These are phyloP conservation scores for Beauveria sp. DNA, from an alignment of 2,329 filamentous ascomycete genomes.

Conservation along the genomic window DNA sequence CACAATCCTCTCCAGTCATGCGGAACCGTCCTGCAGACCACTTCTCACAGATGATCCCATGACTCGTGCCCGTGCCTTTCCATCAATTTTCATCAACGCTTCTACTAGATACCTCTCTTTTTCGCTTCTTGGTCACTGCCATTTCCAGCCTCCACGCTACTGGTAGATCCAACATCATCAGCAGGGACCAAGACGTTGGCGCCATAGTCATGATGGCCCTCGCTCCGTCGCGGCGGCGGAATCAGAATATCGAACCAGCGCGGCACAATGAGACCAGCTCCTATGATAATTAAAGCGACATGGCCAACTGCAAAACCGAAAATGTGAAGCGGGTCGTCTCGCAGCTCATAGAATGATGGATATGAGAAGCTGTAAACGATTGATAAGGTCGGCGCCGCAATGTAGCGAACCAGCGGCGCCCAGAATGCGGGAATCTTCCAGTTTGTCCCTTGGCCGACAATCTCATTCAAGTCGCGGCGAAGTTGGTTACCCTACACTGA, in stretches of 20 bases:
- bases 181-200: constrained; percentile 10
- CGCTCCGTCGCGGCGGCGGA: constrained; percentile 35
- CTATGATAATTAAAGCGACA: constrained; percentile 37
- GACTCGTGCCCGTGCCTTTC: background rate
- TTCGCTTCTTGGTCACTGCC: background rate
- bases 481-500: constrained; percentile 45
- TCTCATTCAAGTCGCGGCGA: constrained; percentile 44
- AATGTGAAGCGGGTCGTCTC: constrained; percentile 43
- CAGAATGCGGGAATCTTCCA: constrained; percentile 48
- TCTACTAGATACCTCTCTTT: background rate
- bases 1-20: background rate
- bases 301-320: constrained; percentile 42
- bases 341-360: constrained; percentile 38
- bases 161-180: constrained; percentile 3
- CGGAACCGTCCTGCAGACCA: background rate
- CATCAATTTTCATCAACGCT: background rate
- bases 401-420: constrained; percentile 41
- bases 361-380: constrained; percentile 47
- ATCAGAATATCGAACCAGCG: constrained; percentile 47
- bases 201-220: constrained; percentile 31
- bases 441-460: constrained; percentile 46
- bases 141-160: constrained; percentile 1
- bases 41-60: background rate
- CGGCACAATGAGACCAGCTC: constrained; percentile 42
- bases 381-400: constrained; percentile 40